Percentiles rank a stretch among this genome's conserved stretches.
phyloP scores from a whole-genome alignment of 139 green algal genomes.

The Zygnema cylindricum region DNA sequence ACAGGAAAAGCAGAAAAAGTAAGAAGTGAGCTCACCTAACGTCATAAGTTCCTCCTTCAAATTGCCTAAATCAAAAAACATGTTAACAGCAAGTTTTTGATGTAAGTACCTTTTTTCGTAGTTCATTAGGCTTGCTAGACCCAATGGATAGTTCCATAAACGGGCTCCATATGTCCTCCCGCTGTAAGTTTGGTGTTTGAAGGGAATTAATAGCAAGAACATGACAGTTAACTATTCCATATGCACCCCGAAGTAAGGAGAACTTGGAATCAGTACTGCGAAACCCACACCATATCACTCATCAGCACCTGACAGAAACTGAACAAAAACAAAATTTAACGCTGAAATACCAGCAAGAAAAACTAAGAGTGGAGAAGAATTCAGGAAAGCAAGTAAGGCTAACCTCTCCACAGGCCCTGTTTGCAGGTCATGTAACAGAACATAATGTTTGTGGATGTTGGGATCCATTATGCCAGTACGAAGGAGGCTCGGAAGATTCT shows the following conservation, averaged over 20 bases:
- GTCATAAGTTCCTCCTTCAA: too few relatives aligned
- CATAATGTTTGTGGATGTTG: slow-evolving; percentile 68
- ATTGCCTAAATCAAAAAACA: too few relatives aligned
- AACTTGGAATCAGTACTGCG: background rate
- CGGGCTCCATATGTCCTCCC: slow-evolving; percentile 57
- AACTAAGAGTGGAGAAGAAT: too few relatives aligned
- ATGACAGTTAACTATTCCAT: slow-evolving; percentile 60
- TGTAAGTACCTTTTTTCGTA: background rate
- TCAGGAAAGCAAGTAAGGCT: too few relatives aligned
- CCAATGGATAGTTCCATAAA: slow-evolving; percentile 48
- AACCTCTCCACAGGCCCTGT: slow-evolving; percentile 21
- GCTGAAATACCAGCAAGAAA: background rate
- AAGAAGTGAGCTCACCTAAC: too few relatives aligned
- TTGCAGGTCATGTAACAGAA: slow-evolving; percentile 76
- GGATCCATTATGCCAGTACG: slow-evolving; percentile 68
- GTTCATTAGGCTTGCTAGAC: background rate
- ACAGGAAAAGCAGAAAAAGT: too few relatives aligned
- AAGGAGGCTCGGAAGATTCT: slow-evolving; percentile 68
- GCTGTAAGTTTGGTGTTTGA: background rate
- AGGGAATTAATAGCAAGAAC: slow-evolving; percentile 72
- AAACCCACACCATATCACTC: background rate
- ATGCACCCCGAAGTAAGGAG: slow-evolving; percentile 39
- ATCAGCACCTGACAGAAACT: background rate
- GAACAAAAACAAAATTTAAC: background rate
- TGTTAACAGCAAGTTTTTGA: too few relatives aligned